Evolutionary conservation across 2,329 filamentous ascomycete species (phyloP), one percentile per base, ranked within the genome.

Genomic region (Nothophoma quercina): DNA sequence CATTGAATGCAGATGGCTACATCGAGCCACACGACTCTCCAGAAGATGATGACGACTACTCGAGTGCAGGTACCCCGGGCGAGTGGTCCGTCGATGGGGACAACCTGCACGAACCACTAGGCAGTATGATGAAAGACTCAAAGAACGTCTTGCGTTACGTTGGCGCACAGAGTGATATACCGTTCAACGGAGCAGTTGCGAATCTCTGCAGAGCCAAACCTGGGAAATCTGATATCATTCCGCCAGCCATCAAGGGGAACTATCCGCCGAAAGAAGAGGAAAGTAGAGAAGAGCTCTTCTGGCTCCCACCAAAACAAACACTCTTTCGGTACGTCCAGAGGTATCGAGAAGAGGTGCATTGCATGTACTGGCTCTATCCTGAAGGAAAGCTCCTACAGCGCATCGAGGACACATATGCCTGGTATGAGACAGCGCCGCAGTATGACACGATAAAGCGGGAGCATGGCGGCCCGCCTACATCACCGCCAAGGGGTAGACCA

Each of bases 61-160:
- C 56, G 8, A 56, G 55, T 7, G 53, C 63, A 7, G 70, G 68
- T 29, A 66, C 69, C 33, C 62, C 63, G 30, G 45, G 40, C 15
- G 40, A 41, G 29, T 52, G 50, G 50, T 39, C 45, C 1, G 45
- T 55, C 29, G 62, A 67, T 32, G 67, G 72, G 6, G 66, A 65
- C 16, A 69, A 72, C 36, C 57, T 74, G n/a, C 72, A 74, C 45
- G 71, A 71, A 34, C 65, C 70, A 1, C 46, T 74, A 18, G 72
- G 72, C 16, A 72, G 68, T 29, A 68, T 74, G 70, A 71, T 74
- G 70, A 68, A 65, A 46, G 72, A 74, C 41, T 74, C 72, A 3
- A 55, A 59, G 5, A 69, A 70, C 16, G 65, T 63, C 41, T 72
- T 64, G 32, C 65, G 72, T 12, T 73, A 74, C 28, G 68, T 74